Conservation (phyloP, 2,329 filamentous ascomycete species). For the Ophiostoma sp. region DNA sequence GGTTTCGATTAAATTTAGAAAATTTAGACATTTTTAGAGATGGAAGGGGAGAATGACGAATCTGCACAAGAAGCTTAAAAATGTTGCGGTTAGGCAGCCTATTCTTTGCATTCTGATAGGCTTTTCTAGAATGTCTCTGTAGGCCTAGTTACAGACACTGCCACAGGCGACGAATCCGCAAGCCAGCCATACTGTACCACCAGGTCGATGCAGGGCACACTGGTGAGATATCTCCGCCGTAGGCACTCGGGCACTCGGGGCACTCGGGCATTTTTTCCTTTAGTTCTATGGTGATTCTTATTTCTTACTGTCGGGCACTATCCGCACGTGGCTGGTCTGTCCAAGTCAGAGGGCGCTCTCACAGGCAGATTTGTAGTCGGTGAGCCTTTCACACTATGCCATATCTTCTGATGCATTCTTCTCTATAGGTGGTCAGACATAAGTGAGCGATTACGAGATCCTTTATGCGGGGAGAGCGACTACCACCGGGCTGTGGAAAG, state of each 20-base stretch:
- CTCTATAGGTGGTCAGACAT: not conserved
- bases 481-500: not conserved
- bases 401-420: not conserved
- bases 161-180: not conserved
- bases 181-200: not conserved
- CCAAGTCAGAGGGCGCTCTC: not conserved
- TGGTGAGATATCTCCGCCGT: not conserved
- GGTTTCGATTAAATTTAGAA: not conserved
- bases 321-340: not conserved
- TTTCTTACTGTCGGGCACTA: not conserved
- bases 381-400: not conserved
- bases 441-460: not conserved
- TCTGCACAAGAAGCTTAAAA: slow-evolving; percentile 1
- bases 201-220: slow-evolving; percentile 6
- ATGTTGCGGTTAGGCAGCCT: not conserved
- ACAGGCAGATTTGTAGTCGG: not conserved
- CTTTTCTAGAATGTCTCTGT: not conserved
- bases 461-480: not conserved
- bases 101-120: not conserved
- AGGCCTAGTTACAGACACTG: not conserved
- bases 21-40: not conserved
- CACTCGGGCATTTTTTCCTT: not conserved
- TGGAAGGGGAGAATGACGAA: not conserved
- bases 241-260: not conserved
- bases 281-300: not conserved